Percentiles rank a stretch among this genome's conserved stretches.
Evolutionary conservation across 495 filamentous ascomycete genomes (phyloP).

Genomic region (Talaromyces ruber): DNA sequence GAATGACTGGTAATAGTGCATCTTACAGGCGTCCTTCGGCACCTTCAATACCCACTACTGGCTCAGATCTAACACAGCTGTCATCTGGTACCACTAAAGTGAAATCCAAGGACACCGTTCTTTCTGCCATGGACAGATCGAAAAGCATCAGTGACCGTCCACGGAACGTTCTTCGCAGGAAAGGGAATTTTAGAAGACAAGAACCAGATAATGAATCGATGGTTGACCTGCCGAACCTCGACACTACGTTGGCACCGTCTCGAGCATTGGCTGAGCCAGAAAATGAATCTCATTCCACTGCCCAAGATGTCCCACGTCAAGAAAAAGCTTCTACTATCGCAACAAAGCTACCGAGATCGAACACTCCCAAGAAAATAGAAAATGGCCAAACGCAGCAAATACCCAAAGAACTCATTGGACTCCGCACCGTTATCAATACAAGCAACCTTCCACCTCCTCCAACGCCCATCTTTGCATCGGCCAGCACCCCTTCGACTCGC

Average conservation of each 20-base stretch:
- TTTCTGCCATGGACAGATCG: not conserved
- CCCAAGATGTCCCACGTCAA: not conserved
- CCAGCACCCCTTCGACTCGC: slow-evolving; percentile 83
- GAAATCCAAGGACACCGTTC: slow-evolving; percentile 7
- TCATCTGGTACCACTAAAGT: slow-evolving; percentile 5
- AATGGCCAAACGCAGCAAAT: slow-evolving; percentile 16
- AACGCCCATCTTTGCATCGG: slow-evolving; percentile 57
- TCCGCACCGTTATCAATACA: slow-evolving; percentile 37
- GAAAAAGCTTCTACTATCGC: not conserved
- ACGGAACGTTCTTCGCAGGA: slow-evolving; percentile 36
- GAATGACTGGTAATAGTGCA: slow-evolving; percentile 16
- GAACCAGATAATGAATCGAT: not conserved
- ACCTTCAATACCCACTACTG: slow-evolving; percentile 5
- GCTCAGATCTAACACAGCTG: slow-evolving; percentile 11
- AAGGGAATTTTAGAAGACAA: slow-evolving; percentile 12
- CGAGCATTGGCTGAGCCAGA: not conserved
- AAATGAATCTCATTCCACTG: not conserved
- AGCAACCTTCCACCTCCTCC: slow-evolving; percentile 58
- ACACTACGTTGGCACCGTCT: not conserved
- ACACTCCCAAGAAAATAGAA: slow-evolving; percentile 8
- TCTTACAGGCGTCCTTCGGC: slow-evolving; percentile 7
- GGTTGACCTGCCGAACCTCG: not conserved
- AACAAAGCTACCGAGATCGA: slow-evolving; percentile 2
- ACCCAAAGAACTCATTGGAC: slow-evolving; percentile 35
- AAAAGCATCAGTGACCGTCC: slow-evolving; percentile 16